Evolutionary conservation across 352 stramenopile species (phyloP).

Genomic region (Pythium brassicae): DNA sequence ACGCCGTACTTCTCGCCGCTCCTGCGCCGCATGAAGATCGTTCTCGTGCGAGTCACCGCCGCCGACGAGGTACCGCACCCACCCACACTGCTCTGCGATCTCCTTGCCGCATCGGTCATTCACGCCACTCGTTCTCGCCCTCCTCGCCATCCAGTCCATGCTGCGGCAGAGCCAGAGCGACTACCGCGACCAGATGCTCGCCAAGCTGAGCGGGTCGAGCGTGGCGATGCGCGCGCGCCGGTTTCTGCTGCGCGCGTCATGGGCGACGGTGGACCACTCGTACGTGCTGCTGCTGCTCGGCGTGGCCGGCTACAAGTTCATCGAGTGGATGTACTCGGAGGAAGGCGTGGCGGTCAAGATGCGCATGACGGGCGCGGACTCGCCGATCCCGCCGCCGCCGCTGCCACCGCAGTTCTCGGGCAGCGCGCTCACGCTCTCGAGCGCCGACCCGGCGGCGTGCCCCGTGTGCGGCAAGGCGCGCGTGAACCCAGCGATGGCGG

Average conservation of each 20-base stretch:
- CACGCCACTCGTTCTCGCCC: neutral
- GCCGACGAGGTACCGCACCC: constrained; percentile 52
- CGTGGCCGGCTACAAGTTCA: constrained; percentile 81
- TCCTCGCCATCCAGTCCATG: constrained; percentile 17
- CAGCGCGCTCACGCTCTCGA: constrained; percentile 40
- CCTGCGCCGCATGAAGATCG: constrained; percentile 61
- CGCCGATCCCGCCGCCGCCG: constrained; percentile 66
- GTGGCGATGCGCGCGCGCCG: constrained; percentile 39
- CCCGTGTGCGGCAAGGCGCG: constrained; percentile 67
- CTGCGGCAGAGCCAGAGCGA: constrained; percentile 52
- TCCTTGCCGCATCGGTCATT: neutral
- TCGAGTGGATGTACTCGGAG: constrained; percentile 89
- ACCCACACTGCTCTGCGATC: neutral
- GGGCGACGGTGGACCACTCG: constrained; percentile 74
- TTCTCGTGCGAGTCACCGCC: constrained; percentile 65
- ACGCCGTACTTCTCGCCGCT: constrained; percentile 83
- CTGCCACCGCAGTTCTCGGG: constrained; percentile 62
- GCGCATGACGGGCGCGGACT: constrained; percentile 44
- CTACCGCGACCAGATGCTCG: constrained; percentile 47
- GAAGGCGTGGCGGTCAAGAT: constrained; percentile 60
- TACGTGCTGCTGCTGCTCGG: constrained; percentile 73
- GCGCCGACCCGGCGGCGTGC: constrained; percentile 47
- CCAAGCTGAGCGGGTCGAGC: constrained; percentile 36
- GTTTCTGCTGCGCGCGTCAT: constrained; percentile 44
- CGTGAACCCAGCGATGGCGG: constrained; percentile 68